Base-by-base conservation (phyloP, 257 asterid species). In the Scutellaria minor region DNA sequence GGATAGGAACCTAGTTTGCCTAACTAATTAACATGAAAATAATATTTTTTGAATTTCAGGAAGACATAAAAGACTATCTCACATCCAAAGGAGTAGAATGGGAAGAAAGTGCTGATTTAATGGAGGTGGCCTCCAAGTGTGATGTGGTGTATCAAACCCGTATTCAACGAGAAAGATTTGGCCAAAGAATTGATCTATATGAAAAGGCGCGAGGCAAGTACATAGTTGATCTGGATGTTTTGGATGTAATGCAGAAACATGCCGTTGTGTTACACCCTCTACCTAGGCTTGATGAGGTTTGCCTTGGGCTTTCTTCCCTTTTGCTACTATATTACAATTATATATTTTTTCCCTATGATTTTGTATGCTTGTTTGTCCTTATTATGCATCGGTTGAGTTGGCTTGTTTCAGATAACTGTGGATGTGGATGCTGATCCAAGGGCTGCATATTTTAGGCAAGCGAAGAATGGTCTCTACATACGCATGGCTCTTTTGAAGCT, bases 281-380 rank as follows among this genome's bases (percentile, higher is more conserved):
- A 46, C 97, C 97, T 46, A 80, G 97, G 81, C 97, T 90, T 44
- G 96, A 92, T 62, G 97, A 90, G 95, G 93, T 89, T 50, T 39
- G 56, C 50, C 66, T 53, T 40, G 9, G 42, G 42, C 63, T 56
- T 42, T 5, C 52, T 35, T 10, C 39, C 18, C 3, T 40, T 51
- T 31, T 31, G 35, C 58, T 46, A 5, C 27, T 10, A 6, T 55
- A n/a, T 48, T 5, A 4, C 67, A 44, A 37, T 20, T 39, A 31
- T 14, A 3, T 58, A 53, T 14, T 12, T 40, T 46, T 37, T 18
- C 14, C 6, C 5, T 13, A n/a, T 11, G 37, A 31, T 2, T 31
- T 31, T 31, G 37, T 31, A 4, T 3, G 3, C 37, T 31, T 4
- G 37, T 31, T 1, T 31, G 37, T 31, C 37, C 37, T 31, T 31